Evolutionary conservation across 345 rosid species (phyloP).

Genomic region (Populus nigra): DNA sequence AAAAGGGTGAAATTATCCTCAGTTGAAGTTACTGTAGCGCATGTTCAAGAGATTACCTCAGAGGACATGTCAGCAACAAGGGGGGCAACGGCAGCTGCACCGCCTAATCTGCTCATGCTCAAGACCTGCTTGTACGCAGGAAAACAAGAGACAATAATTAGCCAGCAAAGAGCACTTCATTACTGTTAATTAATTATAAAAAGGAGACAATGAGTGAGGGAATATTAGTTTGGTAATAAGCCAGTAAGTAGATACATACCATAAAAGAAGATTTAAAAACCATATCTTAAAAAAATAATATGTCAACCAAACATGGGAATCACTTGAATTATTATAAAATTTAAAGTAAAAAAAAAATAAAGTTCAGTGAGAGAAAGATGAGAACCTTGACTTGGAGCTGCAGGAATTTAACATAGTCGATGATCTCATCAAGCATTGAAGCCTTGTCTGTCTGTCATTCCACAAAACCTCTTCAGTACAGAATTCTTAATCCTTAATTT

Average conservation of each 20-base stretch:
- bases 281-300: neutral
- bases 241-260: neutral
- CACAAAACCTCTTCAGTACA: constrained; percentile 11
- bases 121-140: constrained; percentile 51
- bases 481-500: neutral
- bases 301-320: neutral
- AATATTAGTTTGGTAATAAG: neutral
- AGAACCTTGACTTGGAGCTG: constrained; percentile 98
- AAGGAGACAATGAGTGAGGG: neutral
- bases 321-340: neutral
- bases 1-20: no score
- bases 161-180: neutral
- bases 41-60: constrained; percentile 45
- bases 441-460: constrained; percentile 96
- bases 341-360: neutral
- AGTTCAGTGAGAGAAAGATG: neutral
- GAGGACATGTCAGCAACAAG: constrained; percentile 73
- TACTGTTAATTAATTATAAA: neutral
- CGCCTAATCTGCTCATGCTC: constrained; percentile 95
- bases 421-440: constrained; percentile 98
- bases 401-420: constrained; percentile 96
- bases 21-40: neutral
- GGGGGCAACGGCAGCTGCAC: constrained; percentile 81
- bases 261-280: neutral
- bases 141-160: neutral